Conservation (phyloP, 495 filamentous ascomycete genomes). For the Barbatosphaeria neglecta region DNA sequence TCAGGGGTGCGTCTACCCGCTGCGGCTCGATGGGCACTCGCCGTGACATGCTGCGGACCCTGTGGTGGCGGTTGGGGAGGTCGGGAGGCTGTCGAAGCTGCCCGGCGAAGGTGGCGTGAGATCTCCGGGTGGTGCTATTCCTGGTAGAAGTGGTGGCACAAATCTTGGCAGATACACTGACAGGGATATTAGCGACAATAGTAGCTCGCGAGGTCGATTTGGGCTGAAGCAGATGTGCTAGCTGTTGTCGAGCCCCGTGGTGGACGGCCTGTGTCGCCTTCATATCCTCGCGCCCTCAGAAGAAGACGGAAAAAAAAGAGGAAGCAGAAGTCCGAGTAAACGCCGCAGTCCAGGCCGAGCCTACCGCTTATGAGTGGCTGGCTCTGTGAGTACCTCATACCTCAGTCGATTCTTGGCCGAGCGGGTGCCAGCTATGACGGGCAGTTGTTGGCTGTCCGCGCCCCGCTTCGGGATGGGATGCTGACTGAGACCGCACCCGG, state of each 20-base stretch:
- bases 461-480: not conserved
- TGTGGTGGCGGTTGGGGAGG: not conserved
- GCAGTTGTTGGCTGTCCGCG: not conserved
- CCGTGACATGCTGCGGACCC: not conserved
- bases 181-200: too few species aligned
- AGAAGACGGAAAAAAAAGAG: not conserved
- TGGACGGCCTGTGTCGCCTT: not conserved
- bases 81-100: not conserved
- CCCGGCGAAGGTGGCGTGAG: not conserved
- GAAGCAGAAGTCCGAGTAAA: not conserved
- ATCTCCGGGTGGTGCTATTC: too few species aligned
- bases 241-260: not conserved
- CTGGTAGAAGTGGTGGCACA: too few species aligned
- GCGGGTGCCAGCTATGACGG: not conserved
- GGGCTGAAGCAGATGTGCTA: too few species aligned
- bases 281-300: too few species aligned
- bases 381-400: too few species aligned
- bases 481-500: not conserved
- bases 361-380: too few species aligned
- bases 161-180: too few species aligned
- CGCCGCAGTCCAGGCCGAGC: too few species aligned
- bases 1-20: conserved; percentile 37
- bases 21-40: conserved; percentile 24
- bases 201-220: too few species aligned
- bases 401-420: not conserved